Evolutionary conservation across 2,329 filamentous ascomycete genomes (phyloP), one percentile per base, ranked within the genome.

Genomic region (Fusarium newnesense): DNA sequence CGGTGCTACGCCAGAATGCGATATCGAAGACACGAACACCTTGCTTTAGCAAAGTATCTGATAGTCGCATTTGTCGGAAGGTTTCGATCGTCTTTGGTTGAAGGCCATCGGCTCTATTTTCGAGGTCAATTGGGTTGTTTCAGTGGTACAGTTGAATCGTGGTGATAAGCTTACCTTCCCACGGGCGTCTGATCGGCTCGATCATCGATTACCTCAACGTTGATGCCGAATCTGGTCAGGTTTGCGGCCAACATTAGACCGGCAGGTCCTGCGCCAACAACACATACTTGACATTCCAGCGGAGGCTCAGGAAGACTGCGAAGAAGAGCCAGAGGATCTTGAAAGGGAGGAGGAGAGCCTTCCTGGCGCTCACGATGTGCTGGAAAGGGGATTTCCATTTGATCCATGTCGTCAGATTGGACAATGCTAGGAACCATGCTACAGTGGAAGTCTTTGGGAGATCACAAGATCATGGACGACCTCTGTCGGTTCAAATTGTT

Each of bases 31-130:
- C 89, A 50, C 88, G 89, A 56, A 92, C 92, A 36, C 91, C 92
- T 75, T 90, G 88, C 70, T 89, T 88, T 46, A 94, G 81, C 36
- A 94, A 81, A 4, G 88, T 84, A 71, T 94, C 91, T n/a, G 89
- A 91, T n/a, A 94, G 82, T 39, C 91, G 86, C 85, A 94, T 90
- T 81, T 94, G 92, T 70, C 89, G 88, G 75, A 94, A 88, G 0
- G 92, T 94, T 83, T 94, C 92, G 76, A 95, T 93, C 2, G 92
- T 92, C 82, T 94, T 94, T 49, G 92, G 92, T 77, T 94, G 92
- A 59, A 94, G 84, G 44, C 92, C 92, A 80, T 94, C 93, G 70
- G 92, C 92, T 79, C 86, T 87, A 76, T 64, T 34, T 54, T 40
- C 21, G 56, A 54, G 57, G 75, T 78, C 65, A 75, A 67, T 72